These are phyloP conservation scores for Quercus tomentella DNA, from an alignment of 331 rosid genomes.

Conservation along the genomic window DNA sequence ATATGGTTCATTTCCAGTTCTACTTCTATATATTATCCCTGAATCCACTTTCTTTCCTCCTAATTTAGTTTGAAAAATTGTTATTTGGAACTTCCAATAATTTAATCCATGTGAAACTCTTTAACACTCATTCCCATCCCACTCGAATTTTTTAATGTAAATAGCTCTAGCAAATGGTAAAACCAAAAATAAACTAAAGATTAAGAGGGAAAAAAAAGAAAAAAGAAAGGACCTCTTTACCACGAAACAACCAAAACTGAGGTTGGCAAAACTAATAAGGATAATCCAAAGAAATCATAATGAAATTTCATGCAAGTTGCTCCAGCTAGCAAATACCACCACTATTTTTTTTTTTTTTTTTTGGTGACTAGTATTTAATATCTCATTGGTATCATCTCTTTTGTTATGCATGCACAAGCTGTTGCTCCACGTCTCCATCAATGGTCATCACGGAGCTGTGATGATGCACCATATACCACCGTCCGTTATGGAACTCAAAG, in stretches of 20 bases:
- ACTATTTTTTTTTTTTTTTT: neutral
- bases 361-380: constrained; percentile 52
- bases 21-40: neutral
- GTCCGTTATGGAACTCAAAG: constrained; percentile 74
- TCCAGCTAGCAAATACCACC: constrained; percentile 45
- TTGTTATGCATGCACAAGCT: constrained; percentile 59
- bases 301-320: constrained; percentile 50
- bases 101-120: neutral
- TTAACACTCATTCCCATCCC: neutral
- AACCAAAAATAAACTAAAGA: neutral
- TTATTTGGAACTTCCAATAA: neutral
- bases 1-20: neutral
- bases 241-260: constrained; percentile 46
- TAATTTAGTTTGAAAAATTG: neutral
- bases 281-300: constrained; percentile 41
- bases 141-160: too few species aligned
- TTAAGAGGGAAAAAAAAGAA: neutral
- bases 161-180: neutral
- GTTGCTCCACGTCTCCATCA: constrained; percentile 63
- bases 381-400: constrained; percentile 32
- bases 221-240: constrained; percentile 7
- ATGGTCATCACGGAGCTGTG: constrained; percentile 73
- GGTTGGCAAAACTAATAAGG: constrained; percentile 40
- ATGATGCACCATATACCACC: constrained; percentile 98
- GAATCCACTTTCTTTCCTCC: neutral